These are phyloP conservation scores for Brassica hybrid DNA, from an alignment of 441 rosid genomes.

Conservation along the genomic window DNA sequence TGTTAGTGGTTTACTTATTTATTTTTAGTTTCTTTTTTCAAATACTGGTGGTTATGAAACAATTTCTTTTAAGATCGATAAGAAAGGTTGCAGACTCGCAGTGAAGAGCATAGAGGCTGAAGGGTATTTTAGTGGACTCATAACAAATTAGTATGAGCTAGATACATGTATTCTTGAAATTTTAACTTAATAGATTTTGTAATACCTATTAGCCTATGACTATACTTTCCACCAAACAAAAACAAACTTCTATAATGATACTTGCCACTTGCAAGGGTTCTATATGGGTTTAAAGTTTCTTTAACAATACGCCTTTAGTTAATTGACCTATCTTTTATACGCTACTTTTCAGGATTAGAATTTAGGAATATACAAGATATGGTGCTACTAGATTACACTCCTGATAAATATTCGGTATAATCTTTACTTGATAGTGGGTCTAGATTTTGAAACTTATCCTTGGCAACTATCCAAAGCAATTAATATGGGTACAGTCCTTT, in stretches of 20 bases:
- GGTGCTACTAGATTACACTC: slow-evolving; percentile 27
- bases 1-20: not conserved
- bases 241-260: not conserved
- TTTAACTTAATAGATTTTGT: not conserved
- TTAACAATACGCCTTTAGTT: slow-evolving; percentile 31
- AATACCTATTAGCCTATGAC: not conserved
- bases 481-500: not conserved
- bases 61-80: not conserved
- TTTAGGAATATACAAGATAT: slow-evolving; percentile 24
- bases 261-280: slow-evolving; percentile 10
- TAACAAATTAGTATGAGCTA: not conserved
- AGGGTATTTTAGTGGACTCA: not conserved
- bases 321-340: slow-evolving; percentile 25
- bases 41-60: not conserved
- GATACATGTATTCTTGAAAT: slow-evolving; percentile 2
- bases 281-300: slow-evolving; percentile 26
- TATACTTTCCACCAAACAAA: slow-evolving; percentile 11
- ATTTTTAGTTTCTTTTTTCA: not conserved
- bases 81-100: not conserved
- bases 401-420: not conserved
- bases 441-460: not conserved
- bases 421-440: slow-evolving; percentile 1
- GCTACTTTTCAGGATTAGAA: slow-evolving; percentile 18
- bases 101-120: not conserved
- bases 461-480: not conserved